A percentile compares a stretch with the other conserved stretches of the same genome.
phyloP scores from a whole-genome alignment of 352 stramenopile species.

The Phytopythium kandeliae region DNA sequence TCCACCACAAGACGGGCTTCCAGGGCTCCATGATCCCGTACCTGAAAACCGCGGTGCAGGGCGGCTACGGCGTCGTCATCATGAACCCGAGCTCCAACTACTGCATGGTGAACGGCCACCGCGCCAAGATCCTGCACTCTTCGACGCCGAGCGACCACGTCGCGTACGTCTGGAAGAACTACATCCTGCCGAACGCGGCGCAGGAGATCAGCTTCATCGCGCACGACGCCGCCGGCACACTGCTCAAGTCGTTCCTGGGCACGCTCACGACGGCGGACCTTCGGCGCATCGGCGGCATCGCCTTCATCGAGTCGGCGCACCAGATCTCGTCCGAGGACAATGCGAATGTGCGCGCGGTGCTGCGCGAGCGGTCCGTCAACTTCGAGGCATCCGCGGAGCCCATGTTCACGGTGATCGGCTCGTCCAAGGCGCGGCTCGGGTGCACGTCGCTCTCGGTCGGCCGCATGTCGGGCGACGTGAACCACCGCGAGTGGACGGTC shows the following conservation, averaged over 20 bases:
- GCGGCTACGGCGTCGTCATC: constrained; percentile 76
- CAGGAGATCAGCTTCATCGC: constrained; percentile 85
- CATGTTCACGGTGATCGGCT: constrained; percentile 81
- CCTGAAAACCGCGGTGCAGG: constrained; percentile 80
- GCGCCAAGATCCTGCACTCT: constrained; percentile 79
- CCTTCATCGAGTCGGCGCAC: constrained; percentile 82
- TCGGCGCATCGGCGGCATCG: constrained; percentile 64
- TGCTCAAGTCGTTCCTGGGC: constrained; percentile 71
- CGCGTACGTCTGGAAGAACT: constrained; percentile 84
- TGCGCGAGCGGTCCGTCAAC: constrained; percentile 72
- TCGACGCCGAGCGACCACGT: constrained; percentile 72
- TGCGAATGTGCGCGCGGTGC: constrained; percentile 41
- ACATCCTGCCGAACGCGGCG: constrained; percentile 72
- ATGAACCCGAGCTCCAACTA: constrained; percentile 83
- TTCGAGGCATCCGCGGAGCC: constrained; percentile 78
- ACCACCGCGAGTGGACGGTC: constrained; percentile 78
- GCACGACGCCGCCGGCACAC: constrained; percentile 55
- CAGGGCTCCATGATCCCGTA: constrained; percentile 87
- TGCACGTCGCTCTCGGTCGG: constrained; percentile 79
- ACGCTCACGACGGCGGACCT: constrained; percentile 52
- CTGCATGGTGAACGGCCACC: constrained; percentile 71
- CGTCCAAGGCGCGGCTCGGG: constrained; percentile 59
- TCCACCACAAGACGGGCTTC: constrained; percentile 78
- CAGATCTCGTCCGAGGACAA: constrained; percentile 57
- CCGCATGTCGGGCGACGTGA: constrained; percentile 53